Evolutionary conservation across 2,329 filamentous ascomycete genomes (phyloP), one percentile per base, ranked within the genome.

Genomic region (Scedosporium apiospermum): DNA sequence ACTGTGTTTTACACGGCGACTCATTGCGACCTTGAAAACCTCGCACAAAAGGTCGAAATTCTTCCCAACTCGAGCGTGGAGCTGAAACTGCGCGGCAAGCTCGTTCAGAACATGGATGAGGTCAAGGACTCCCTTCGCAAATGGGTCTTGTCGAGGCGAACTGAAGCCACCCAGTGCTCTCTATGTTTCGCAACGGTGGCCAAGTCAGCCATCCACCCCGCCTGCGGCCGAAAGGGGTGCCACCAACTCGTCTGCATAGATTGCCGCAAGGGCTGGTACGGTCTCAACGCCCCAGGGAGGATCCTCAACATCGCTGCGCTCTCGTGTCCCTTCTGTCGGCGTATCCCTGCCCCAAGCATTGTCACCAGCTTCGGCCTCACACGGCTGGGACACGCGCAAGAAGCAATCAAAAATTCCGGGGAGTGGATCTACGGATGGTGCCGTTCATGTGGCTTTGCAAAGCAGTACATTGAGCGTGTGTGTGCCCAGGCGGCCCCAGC

Each of bases 391-490:
- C 71, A 76, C 42, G 64, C 80, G 26, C 66, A 67, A 2, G 66
- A 67, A 1, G 80, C 78, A 0, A 70, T 81, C 0, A 66, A 72
- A 2, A 73, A 79, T 12, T 65, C 71, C 1, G 79, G 74, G 2
- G 69, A 69, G 1, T 80, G 75, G 74, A 76, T 81, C 61, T 79
- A 82, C 55, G 78, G 75, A 0, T 80, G 77, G 79, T 84, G 82
- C 65, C 63, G 41, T 2, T 67, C 64, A 3, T 82, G 80, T 62
- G 73, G 72, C 3, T 69, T 71, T 10, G 80, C 80, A 3, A 75
- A 73, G 65, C 71, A 71, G 63, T 75, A 73, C 60, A 71, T 77
- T 18, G 76, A 78, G 65, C 70, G 79, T 5, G 74, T 74, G 1
- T 82, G 80, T 65, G 77, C 75, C 0, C 69, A 69, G 0, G 78